Base-by-base conservation (phyloP, 345 rosid species). In the Ceriops decandra region DNA sequence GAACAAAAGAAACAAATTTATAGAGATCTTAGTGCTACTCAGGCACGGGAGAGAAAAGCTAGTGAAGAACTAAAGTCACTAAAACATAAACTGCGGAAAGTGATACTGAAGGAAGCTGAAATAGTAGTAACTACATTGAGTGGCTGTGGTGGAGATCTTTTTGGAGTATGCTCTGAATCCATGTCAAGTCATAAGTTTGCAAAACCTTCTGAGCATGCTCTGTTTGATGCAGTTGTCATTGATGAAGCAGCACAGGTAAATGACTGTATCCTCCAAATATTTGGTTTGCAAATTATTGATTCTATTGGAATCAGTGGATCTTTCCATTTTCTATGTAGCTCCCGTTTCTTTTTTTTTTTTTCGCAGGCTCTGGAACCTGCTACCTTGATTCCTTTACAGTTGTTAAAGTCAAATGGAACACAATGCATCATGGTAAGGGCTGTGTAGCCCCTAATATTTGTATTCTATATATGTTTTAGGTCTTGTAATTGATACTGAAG, bases 111-210 rank as follows among this genome's bases (percentile, higher is more conserved):
- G 85, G 99, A 93, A 75, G 99, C 99, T 69, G 97, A 93, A 76
- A 89, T 93, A 76, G 92, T 93, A 21, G 89, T 91, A 56, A 85
- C 97, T 1, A 93, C 99, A 10, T 76, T 93, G 76, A 89, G 99
- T 72, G 99, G 99, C n/a, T 91, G 88, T 79, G 99, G 99, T 79
- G 99, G 99, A 74, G 99, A 93, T 82, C 88, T 93, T 49, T 89
- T 85, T 76, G 87, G 82, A 62, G 97, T 93, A 52, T 93, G 99
- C 80, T 83, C 95, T 63, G 99, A 91, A 72, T 84, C 95, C 68
- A 82, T 83, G 73, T 81, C 90, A 62, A 80, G 82, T 74, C 76
- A 72, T 77, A 91, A 87, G 78, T 89, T 85, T 76, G 85, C 90
- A 69, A 84, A 63, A 74, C 89, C 91, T 65, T 86, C 93, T 31